Conservation (phyloP, 23 red algal species). For the Pyropia haitanensis region DNA sequence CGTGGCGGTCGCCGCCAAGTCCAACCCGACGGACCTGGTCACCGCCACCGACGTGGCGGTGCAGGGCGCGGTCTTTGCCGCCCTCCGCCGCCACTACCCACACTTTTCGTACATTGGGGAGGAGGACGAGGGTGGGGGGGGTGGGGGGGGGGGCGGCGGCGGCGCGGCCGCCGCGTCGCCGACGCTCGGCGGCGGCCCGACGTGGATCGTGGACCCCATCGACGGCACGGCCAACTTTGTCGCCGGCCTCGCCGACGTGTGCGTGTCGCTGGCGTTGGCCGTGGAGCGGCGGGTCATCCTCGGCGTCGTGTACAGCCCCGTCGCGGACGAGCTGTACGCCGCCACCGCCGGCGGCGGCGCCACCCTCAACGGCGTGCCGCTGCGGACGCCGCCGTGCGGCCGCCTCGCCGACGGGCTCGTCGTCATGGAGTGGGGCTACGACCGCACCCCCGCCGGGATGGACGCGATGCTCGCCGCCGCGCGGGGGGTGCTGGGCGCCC, state of each 20-base stretch:
- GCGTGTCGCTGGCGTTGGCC: slow-evolving; percentile 62
- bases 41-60: slow-evolving; percentile 40
- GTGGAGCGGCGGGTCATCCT: slow-evolving; percentile 25
- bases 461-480: slow-evolving; percentile 54
- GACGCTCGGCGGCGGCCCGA: slow-evolving; percentile 16
- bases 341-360: slow-evolving; percentile 57
- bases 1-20: background rate
- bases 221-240: slow-evolving; percentile 98
- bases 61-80: slow-evolving; percentile 40
- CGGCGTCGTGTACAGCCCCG: slow-evolving; percentile 86
- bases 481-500: slow-evolving; percentile 22
- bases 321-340: slow-evolving; percentile 54
- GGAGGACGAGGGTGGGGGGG: slow-evolving; percentile 6
- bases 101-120: slow-evolving; percentile 28
- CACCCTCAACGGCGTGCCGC: slow-evolving; percentile 50
- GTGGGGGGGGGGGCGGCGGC: background rate
- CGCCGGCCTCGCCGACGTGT: slow-evolving; percentile 50
- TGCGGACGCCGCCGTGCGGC: slow-evolving; percentile 13
- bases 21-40: slow-evolving; percentile 22
- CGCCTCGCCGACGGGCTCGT: slow-evolving; percentile 63
- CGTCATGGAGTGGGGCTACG: slow-evolving; percentile 78
- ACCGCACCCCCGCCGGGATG: slow-evolving; percentile 29
- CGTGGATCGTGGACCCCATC: slow-evolving; percentile 90
- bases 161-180: background rate
- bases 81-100: slow-evolving; percentile 15